Percentiles rank a stretch among this genome's conserved stretches.
Conservation (phyloP, 2,329 filamentous ascomycete genomes). For the Byssoonygena ceratinophila region DNA sequence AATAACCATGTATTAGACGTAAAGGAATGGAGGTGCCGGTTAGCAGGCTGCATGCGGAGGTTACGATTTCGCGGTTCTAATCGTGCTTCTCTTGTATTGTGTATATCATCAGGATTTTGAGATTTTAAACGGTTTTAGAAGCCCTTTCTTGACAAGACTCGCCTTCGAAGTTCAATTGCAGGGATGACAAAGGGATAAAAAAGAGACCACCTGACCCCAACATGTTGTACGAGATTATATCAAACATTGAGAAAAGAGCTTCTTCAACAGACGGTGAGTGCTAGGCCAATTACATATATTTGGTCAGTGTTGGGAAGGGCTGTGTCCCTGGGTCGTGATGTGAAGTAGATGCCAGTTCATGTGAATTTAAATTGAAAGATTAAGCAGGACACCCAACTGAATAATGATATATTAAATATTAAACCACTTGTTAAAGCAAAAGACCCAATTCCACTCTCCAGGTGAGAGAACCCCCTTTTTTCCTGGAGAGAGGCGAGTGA, state of each 20-base stretch:
- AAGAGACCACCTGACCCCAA: background rate
- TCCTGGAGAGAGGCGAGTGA: background rate
- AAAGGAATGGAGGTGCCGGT: conserved; percentile 3
- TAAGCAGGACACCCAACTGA: too few species aligned
- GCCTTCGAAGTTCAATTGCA: background rate
- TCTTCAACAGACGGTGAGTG: too few species aligned
- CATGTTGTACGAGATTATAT: background rate
- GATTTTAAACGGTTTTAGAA: conserved; percentile 12
- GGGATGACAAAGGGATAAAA: background rate
- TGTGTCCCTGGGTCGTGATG: background rate
- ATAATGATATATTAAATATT: too few species aligned
- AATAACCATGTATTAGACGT: conserved; percentile 7
- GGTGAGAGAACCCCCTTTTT: background rate
- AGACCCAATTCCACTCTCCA: background rate
- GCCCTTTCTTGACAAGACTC: background rate
- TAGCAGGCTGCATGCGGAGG: background rate
- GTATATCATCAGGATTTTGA: conserved; percentile 32
- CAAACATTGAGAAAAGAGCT: background rate
- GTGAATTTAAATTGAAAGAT: background rate
- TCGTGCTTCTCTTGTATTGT: conserved; percentile 30
- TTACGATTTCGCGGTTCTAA: conserved; percentile 8
- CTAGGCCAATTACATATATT: background rate
- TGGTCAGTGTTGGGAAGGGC: background rate
- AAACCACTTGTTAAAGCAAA: too few species aligned
- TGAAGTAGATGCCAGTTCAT: background rate